Percentiles rank a stretch among this genome's conserved stretches.
Conservation (phyloP, 208 protist species). For the Tritrichomonas foetus region DNA sequence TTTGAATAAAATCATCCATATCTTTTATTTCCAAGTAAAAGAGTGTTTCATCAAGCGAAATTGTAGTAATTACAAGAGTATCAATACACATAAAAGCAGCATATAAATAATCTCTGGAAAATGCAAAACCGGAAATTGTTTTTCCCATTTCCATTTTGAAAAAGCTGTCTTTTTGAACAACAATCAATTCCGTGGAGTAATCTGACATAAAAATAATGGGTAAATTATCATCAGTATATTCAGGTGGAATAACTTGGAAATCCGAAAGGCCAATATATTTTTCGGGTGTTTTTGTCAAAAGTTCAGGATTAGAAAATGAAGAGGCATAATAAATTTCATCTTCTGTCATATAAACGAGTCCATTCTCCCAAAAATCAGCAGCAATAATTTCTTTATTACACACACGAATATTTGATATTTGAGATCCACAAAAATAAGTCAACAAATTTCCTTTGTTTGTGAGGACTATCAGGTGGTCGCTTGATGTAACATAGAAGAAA, state of each 20-base stretch:
- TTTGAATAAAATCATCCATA: too few species aligned
- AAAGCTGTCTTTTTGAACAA: not conserved
- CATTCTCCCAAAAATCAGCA: not conserved
- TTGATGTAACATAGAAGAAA: not conserved
- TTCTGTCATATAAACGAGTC: not conserved
- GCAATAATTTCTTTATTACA: not conserved
- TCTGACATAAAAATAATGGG: not conserved
- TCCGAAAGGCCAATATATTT: not conserved
- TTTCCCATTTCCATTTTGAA: not conserved
- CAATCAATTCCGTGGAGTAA: not conserved
- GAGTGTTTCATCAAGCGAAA: not conserved
- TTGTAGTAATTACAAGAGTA: not conserved
- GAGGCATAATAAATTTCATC: not conserved
- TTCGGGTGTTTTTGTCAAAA: not conserved
- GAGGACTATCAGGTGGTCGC: not conserved
- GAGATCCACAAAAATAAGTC: not conserved
- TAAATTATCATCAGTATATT: not conserved
- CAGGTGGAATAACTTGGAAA: not conserved
- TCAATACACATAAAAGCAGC: not conserved
- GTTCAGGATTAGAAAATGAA: not conserved
- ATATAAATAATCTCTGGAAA: not conserved
- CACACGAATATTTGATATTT: not conserved
- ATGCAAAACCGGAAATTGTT: not conserved
- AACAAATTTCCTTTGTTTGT: not conserved
- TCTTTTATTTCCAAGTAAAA: too few species aligned